Base-by-base conservation (phyloP, 768 basidiomycete genomes). In the Suillus variegatus region DNA sequence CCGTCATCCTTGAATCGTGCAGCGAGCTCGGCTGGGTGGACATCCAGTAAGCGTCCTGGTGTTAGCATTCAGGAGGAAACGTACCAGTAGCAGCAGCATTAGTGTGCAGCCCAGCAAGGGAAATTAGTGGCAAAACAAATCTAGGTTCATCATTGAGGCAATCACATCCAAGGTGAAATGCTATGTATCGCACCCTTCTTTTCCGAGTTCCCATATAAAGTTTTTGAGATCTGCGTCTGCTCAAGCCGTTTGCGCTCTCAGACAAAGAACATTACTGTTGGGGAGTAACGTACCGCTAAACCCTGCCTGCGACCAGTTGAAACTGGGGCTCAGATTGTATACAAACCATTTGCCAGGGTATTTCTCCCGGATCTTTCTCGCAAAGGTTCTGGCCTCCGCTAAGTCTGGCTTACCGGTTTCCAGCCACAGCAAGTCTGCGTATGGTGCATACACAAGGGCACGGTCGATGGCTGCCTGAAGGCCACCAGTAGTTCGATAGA, bases 321-420 rank as follows among this genome's bases (percentile, higher is more conserved):
- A 97, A 72, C 93, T 94, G 6, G 95, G 95, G 71, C 93, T 95
- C 64, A 97, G 79, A 74, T 97, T 97, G 74, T 96, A 97, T 25
- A 97, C 94, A 69, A 97, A 86, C 88, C 87, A 89, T 71, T 89
- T 93, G 67, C 65, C 65, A 47, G 94, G 93, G 72, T 86, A 85
- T 72, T 82, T 82, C 67, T 85, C 85, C 62, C 91, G 81, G 69
- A 96, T 92, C 72, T 85, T 85, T 54, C 89, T 80, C 3, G 95
- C 89, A 76, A 96, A 94, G 40, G 82, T 85, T 41, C 86, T 82
- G 3, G 95, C 95, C 73, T 94, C 87, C 64, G 88, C 82, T 28
- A 97, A 81, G 73, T 94, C 85, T 10, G 95, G 95, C n/a, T 84
- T 83, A 71, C 93, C 95, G 2, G 95, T 97, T 80, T 97, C 95